phyloP scores from a whole-genome alignment of 1,139 yeast species.

The Saccharomyces hybrid region DNA sequence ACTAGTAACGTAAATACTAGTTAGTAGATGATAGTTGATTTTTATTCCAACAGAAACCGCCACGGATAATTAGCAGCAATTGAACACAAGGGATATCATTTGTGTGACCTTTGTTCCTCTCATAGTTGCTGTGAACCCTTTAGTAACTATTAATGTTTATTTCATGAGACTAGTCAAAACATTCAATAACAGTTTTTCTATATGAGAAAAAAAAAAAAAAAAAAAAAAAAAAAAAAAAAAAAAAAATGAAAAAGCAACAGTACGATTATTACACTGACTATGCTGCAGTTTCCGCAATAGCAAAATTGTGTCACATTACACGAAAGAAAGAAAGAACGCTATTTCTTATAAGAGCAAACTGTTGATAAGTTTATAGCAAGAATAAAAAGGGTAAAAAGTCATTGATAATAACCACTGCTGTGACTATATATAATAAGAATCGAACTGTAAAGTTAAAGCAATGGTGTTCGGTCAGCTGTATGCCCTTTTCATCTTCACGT shows the following conservation, averaged over 20 bases:
- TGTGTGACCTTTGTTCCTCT: neutral
- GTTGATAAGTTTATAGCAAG: neutral
- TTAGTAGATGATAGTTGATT: too few species aligned
- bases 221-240: neutral
- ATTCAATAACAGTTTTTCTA: neutral
- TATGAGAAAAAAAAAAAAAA: neutral
- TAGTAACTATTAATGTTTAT: too few species aligned
- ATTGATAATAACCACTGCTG: neutral
- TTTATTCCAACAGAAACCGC: too few species aligned
- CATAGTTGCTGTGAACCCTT: neutral
- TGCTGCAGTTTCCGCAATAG: neutral
- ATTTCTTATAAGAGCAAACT: neutral
- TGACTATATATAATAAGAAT: neutral
- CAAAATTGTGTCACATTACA: neutral
- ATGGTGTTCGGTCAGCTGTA: neutral
- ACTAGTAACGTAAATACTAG: too few species aligned
- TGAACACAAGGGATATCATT: neutral
- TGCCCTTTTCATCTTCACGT: neutral
- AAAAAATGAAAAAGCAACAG: neutral
- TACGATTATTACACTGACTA: neutral
- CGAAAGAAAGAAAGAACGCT: conserved; percentile 3
- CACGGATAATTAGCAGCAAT: neutral
- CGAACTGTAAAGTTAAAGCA: neutral
- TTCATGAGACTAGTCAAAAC: neutral
- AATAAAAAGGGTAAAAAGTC: neutral